These are phyloP conservation scores for Tylopilus plumbeoviolaceoides DNA, from an alignment of 768 basidiomycete species.

Conservation along the genomic window DNA sequence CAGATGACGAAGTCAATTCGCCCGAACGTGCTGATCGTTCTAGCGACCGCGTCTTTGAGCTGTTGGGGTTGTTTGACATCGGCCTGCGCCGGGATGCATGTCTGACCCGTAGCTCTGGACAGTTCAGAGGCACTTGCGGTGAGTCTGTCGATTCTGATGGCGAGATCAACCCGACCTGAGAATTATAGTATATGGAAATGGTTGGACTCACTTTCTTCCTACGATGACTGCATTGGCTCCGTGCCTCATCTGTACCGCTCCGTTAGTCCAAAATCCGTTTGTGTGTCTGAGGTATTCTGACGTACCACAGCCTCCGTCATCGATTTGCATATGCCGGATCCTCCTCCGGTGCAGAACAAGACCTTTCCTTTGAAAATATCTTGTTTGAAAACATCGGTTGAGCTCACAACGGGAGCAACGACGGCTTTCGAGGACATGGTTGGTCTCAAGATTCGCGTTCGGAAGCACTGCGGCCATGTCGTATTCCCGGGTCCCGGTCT, in stretches of 20 bases:
- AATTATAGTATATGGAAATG: not conserved
- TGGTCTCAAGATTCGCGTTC: not conserved
- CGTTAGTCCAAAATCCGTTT: constrained; percentile 7
- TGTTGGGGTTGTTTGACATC: constrained; percentile 80
- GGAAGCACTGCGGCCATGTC: not conserved
- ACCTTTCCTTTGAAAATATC: constrained; percentile 91
- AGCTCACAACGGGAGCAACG: constrained; percentile 46
- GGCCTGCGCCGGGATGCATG: constrained; percentile 68
- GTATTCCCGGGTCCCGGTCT: too few species aligned
- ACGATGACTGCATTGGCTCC: constrained; percentile 81
- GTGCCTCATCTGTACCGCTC: constrained; percentile 61
- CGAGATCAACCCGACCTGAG: not conserved
- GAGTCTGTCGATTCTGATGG: constrained; percentile 63
- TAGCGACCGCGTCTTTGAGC: constrained; percentile 69
- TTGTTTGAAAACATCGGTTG: constrained; percentile 63
- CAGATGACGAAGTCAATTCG: constrained; percentile 94
- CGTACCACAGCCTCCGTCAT: constrained; percentile 83
- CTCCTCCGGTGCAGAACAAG: constrained; percentile 86
- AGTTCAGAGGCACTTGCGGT: constrained; percentile 67
- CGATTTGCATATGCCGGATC: constrained; percentile 86
- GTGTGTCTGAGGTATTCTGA: not conserved
- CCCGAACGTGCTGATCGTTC: constrained; percentile 74
- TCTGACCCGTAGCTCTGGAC: constrained; percentile 59
- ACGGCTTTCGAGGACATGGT: constrained; percentile 38
- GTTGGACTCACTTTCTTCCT: constrained; percentile 69